Base-by-base conservation (phyloP, 768 basidiomycete genomes). In the Exsudoporus frostii region DNA sequence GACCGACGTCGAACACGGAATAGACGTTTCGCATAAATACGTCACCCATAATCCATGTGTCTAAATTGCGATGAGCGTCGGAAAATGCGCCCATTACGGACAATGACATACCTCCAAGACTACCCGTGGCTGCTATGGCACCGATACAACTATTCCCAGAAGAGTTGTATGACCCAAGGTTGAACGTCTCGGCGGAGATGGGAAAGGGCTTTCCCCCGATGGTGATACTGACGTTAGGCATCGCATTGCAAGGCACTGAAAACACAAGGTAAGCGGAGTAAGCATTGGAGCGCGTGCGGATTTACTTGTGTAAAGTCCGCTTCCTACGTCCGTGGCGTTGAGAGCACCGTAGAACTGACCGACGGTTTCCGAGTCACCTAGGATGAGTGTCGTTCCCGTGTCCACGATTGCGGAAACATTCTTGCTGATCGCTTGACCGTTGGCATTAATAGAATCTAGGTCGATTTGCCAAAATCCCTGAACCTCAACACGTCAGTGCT, bases 11-110 rank as follows among this genome's bases (percentile, higher is more conserved):
- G 56, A 79, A 80, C 11, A 67, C 65, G 8, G 76, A 69, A 56
- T 78, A 82, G 25, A 78, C 75, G 47, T 74, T 77, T 58, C 67
- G 71, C 55, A 80, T 55, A 68, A 81, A 78, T 11, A 66, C 60
- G 30, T 72, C 72, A 7, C 74, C 74, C 25, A 75, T 38, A 43
- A 74, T 62, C 73, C 71, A 74, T 15, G 62, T 66, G 25, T 55
- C 60, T 70, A 41, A n/a, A 24, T 38, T 27, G 36, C 5, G 33
- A 29, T 14, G 5, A n/a, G 20, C 37, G 6, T 56, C 30, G 44
- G 37, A 38, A 39, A 37, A 34, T 1, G 7, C 4, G 1, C 6
- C 5, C 14, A 20, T 7, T 1, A 32, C 4, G 7, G 13, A 22
- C 10, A 17, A 14, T 10, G 10, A 55, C 65, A 17, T 51, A 69